phyloP scores from a whole-genome alignment of 129 eudicot species.

The Lactuca sativa region DNA sequence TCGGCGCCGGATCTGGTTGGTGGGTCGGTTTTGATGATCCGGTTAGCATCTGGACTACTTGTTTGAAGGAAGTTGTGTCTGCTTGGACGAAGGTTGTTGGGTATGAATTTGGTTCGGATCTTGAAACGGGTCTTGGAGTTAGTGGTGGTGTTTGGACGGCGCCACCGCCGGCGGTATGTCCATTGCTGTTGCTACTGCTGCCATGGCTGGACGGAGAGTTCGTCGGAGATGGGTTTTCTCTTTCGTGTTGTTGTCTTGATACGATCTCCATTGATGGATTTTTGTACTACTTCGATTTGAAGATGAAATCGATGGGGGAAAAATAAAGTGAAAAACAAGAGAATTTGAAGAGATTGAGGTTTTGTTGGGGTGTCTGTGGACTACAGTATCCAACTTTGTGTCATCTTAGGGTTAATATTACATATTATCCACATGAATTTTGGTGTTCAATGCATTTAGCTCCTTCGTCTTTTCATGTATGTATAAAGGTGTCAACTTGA shows the following conservation, averaged over 20 bases:
- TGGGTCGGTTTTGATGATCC: constrained; percentile 67
- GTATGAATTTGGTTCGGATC: constrained; percentile 76
- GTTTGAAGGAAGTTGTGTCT: constrained; percentile 74
- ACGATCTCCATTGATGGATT: constrained; percentile 49
- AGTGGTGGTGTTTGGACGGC: constrained; percentile 55
- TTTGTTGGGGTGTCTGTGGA: constrained; percentile 26
- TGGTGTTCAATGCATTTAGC: background rate
- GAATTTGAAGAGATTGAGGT: constrained; percentile 42
- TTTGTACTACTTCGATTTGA: background rate
- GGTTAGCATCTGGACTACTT: constrained; percentile 93
- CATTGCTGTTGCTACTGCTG: constrained; percentile 53
- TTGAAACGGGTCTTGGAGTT: constrained; percentile 57
- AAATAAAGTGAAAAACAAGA: constrained; percentile 30
- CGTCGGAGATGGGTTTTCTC: constrained; percentile 53
- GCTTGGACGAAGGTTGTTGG: constrained; percentile 96
- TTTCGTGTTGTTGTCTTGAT: constrained; percentile 36
- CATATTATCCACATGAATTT: background rate
- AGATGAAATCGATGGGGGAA: constrained; percentile 12
- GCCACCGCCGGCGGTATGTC: constrained; percentile 14
- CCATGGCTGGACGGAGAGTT: constrained; percentile 54
- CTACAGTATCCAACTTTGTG: constrained; percentile 35
- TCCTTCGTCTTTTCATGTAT: background rate
- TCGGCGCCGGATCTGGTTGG: constrained; percentile 40
- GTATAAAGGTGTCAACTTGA: background rate
- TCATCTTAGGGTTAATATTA: constrained; percentile 38